Evolutionary conservation across 2,329 filamentous ascomycete genomes (phyloP).

Genomic region (Penicillium vulpinum): DNA sequence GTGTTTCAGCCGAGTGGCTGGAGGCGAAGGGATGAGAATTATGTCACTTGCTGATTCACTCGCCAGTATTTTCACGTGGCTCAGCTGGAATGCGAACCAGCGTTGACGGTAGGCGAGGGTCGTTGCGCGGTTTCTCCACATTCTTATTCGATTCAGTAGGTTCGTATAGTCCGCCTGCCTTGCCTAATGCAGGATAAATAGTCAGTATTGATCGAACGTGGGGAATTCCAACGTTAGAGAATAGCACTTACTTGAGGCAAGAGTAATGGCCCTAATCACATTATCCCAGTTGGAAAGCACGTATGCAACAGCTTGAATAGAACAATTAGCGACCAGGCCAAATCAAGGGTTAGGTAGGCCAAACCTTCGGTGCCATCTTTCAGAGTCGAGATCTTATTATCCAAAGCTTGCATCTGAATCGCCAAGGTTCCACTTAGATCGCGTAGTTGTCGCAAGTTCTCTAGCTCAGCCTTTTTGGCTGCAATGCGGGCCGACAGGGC

Average conservation of each 20-base stretch:
- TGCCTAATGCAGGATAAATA: constrained; percentile 22
- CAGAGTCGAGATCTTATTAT: constrained; percentile 61
- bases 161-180: constrained; percentile 26
- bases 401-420: constrained; percentile 62
- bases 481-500: constrained; percentile 61
- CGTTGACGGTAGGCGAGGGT: constrained; percentile 48
- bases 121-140: constrained; percentile 69
- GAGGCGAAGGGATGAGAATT: background rate
- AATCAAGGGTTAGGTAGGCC: background rate
- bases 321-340: constrained; percentile 8
- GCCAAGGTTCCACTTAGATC: constrained; percentile 63
- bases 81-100: constrained; percentile 46
- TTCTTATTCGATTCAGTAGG: constrained; percentile 11
- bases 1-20: background rate
- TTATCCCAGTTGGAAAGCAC: constrained; percentile 69
- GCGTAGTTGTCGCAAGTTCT: constrained; percentile 62
- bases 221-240: constrained; percentile 8
- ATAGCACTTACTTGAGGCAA: constrained; percentile 59
- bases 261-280: constrained; percentile 63
- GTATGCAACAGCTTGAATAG: constrained; percentile 60
- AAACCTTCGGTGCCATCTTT: constrained; percentile 63
- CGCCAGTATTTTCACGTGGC: constrained; percentile 23
- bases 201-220: no score
- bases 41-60: constrained; percentile 16
- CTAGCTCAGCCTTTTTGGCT: constrained; percentile 63